Base-by-base conservation (phyloP, 306 rosid species). In the Malus asiatica region DNA sequence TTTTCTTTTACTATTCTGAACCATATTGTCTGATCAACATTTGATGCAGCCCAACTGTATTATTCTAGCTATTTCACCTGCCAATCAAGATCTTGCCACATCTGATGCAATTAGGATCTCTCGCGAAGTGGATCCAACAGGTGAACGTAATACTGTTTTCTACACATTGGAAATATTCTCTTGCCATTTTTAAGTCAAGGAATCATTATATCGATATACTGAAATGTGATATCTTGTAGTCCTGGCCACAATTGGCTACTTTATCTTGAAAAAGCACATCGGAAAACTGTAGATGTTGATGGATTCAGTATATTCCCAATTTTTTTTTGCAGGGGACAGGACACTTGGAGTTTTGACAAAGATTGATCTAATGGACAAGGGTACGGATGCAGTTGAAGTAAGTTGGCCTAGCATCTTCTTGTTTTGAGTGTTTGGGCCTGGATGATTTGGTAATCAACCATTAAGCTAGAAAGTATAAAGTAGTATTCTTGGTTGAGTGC, bases 361-460 rank as follows among this genome's bases (percentile, higher is more conserved):
- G 88, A 93, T 93, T 86, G 98, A 93, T 85, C 97, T 93, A 40
- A 91, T 93, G 98, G 98, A 93, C 79, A 93, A 93, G 96, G 98
- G 98, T 63, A 93, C 98, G 16, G 97, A 93, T 88, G 98, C 98
- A 61, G 98, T 86, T 58, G 98, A 93, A 35, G 98, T 93, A 84
- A 89, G 93, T 86, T 60, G 52, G 9, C 55, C 76, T 65, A 48
- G 16, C 52, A 72, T 75, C 42, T 7, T 38, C 66, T 55, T 62
- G 52, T 59, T 48, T 22, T 84, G 3, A 61, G 64, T 16, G 45
- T 68, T 20, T 68, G 35, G 45, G 58, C 66, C 51, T 65, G 44
- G 46, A 46, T 77, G 72, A 33, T 42, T 52, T 67, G 35, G 30
- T 13, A 16, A 71, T 20, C 76, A 60, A 32, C 35, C 52, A 55